Percentiles rank a stretch among this genome's conserved stretches.
Conservation (phyloP, 179 eudicot genomes). For the Gypsophila paniculata region DNA sequence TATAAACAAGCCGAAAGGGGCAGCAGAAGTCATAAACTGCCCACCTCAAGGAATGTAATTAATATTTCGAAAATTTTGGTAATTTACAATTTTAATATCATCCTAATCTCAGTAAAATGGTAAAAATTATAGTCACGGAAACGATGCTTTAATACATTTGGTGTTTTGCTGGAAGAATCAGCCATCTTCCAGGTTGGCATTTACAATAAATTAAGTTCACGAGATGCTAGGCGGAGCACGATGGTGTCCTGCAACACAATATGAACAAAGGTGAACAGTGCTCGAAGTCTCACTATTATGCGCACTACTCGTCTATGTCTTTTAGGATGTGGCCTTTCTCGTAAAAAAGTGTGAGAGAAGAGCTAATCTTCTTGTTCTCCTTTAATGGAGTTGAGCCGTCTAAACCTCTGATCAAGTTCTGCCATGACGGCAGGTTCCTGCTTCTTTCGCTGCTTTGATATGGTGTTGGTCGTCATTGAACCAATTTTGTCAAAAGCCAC, state of each 20-base stretch:
- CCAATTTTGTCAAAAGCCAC: constrained; percentile 88
- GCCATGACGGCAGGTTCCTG: constrained; percentile 94
- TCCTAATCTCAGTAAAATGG: constrained; percentile 6
- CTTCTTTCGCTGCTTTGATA: constrained; percentile 86
- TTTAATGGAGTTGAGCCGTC: constrained; percentile 39
- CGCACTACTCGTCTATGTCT: background rate
- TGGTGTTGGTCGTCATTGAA: constrained; percentile 61
- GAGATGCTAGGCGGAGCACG: background rate
- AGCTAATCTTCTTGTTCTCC: constrained; percentile 16
- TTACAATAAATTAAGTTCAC: background rate
- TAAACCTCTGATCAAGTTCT: constrained; percentile 75
- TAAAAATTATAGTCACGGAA: constrained; percentile 23
- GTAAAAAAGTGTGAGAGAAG: background rate
- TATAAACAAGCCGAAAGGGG: constrained; percentile 5
- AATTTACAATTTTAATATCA: constrained; percentile 24
- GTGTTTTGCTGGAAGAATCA: constrained; percentile 2
- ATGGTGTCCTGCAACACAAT: background rate
- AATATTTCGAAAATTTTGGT: constrained; percentile 2
- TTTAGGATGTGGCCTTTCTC: background rate
- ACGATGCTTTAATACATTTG: constrained; percentile 5
- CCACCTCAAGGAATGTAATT: constrained; percentile 9
- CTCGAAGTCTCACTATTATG: background rate
- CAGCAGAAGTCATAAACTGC: constrained; percentile 5
- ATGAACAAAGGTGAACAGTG: background rate
- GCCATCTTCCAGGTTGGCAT: background rate